Percentiles rank a stretch among this genome's conserved stretches.
Evolutionary conservation across 352 stramenopile genomes (phyloP).

Genomic region (Globisporangium splendens): DNA sequence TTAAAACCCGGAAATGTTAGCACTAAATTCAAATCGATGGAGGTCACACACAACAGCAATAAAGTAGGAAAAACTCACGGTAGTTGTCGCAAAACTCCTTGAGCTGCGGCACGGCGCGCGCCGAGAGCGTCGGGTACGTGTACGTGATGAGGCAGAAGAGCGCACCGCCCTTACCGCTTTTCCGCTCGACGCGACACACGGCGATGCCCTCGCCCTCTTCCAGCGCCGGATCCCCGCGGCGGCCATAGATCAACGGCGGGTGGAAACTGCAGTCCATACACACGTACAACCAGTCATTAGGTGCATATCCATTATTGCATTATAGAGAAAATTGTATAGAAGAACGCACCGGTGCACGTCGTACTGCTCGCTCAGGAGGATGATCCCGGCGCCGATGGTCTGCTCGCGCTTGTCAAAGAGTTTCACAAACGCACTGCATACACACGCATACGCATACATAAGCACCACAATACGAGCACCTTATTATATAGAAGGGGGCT

Average conservation of each 20-base stretch:
- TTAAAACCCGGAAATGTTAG: too few species aligned
- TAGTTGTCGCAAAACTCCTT: slow-evolving; percentile 73
- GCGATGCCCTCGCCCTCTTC: slow-evolving; percentile 74
- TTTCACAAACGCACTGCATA: slow-evolving; percentile 36
- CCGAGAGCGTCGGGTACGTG: slow-evolving; percentile 74
- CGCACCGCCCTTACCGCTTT: slow-evolving; percentile 21
- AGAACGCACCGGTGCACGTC: slow-evolving; percentile 66
- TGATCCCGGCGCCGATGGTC: slow-evolving; percentile 67
- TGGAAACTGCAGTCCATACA: slow-evolving; percentile 50
- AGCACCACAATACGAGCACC: neutral
- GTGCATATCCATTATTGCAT: too few species aligned
- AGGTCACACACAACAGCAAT: neutral
- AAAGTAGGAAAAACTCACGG: slow-evolving; percentile 19
- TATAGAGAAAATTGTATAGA: too few species aligned
- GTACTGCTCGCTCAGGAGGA: slow-evolving; percentile 75
- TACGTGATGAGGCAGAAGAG: slow-evolving; percentile 82
- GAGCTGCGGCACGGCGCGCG: slow-evolving; percentile 68
- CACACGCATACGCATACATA: slow-evolving; percentile 10
- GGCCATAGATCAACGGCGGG: slow-evolving; percentile 71
- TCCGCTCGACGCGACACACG: slow-evolving; percentile 57
- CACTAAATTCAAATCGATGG: too few species aligned
- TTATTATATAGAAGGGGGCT: too few species aligned
- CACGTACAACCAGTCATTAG: too few species aligned
- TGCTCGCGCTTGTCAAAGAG: slow-evolving; percentile 80
- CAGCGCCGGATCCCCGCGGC: slow-evolving; percentile 52